Base-by-base conservation (phyloP, 2,329 filamentous ascomycete genomes). In the Ceratocystis cubensis region DNA sequence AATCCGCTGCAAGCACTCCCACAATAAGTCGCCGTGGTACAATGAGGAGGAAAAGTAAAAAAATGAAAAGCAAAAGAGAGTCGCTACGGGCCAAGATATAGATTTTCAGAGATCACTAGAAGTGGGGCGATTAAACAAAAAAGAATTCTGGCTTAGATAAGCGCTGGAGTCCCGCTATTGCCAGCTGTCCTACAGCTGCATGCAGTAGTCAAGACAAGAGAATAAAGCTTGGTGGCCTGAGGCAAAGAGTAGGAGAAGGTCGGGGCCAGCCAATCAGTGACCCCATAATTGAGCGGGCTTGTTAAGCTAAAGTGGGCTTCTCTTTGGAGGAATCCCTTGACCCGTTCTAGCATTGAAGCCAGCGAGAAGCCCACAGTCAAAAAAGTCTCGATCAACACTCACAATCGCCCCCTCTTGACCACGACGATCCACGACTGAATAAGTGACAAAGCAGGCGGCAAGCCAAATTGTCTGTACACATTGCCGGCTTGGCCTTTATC, bases 1-100 rank as follows among this genome's bases (percentile, higher is more conserved):
- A 73, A 71, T 71, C 72, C 74, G 74, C 69, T 78, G 74, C 82
- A 82, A 85, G 83, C 79, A 81, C 80, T 82, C 84, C 84, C 83
- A 87, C 84, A 86, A 87, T 87, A 87, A 84, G 73, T 84, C 83
- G 81, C 75, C 83, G 78, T 79, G 45, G 81, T 85, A 86, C 84
- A 86, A 85, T 84, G 72, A 78, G 77, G 76, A 73, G 74, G 74
- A 74, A 74, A 77, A 78, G 75, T 75, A 77, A 73, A 75, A 74
- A 72, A 71, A 72, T 70, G 20, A 64, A 66, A 64, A 33, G 50
- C 13, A 66, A 66, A 69, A 70, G 69, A 69, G 72, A 72, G 66
- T 69, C 65, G 65, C 65, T 20, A n/a, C 50, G 66, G 63, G 66
- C 66, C 56, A 59, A 59, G 70, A 69, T 69, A 71, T 72, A 71